Evolutionary conservation across 2,329 filamentous ascomycete species (phyloP), one percentile per base, ranked within the genome.

Genomic region (Diaporthe ampelina): DNA sequence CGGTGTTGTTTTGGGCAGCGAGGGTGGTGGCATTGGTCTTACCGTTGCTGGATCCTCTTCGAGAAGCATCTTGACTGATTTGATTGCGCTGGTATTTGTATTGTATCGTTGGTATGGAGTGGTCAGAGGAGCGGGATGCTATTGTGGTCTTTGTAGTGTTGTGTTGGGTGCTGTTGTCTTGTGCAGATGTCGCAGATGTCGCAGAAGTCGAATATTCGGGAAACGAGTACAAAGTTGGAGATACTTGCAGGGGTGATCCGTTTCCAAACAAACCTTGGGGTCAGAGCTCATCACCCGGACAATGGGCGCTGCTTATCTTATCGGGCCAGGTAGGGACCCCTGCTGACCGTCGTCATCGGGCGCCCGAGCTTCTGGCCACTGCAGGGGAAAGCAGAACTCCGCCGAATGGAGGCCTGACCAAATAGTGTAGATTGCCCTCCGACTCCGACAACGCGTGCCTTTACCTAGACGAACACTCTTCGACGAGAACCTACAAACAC

Each of bases 11-110:
- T 43, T 32, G 72, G 35, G 52, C n/a, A 15, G 45, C 11, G 13
- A 56, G n/a, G 43, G 26, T 10, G 10, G 19, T 43, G 15, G 45
- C 21, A 11, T n/a, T 32, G 24, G n/a, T 35, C 90, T 76, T 91
- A 97, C 95, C 58, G 92, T 93, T 58, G 94, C 94, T 78, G 95
- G 96, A 83, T 97, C 94, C 86, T 98, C 95, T 85, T 97, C 94
- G 85, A 98, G 94, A 82, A 98, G 89, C 94, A 98, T 98, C 77
- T 85, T 95, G 86, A 76, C 75, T 74, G 76, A 67, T 78, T 43
- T 65, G 43, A 59, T 61, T 70, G n/a, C 13, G 37, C 48, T 21
- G 63, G 58, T 74, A 15, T 48, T 11, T 1, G 13, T 17, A 54
- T 29, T 35, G n/a, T 26, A 1, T 63, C 7, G n/a, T 0, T 71